phyloP scores from a whole-genome alignment of 2,329 filamentous ascomycete species.

The Cladosporium halotolerans region DNA sequence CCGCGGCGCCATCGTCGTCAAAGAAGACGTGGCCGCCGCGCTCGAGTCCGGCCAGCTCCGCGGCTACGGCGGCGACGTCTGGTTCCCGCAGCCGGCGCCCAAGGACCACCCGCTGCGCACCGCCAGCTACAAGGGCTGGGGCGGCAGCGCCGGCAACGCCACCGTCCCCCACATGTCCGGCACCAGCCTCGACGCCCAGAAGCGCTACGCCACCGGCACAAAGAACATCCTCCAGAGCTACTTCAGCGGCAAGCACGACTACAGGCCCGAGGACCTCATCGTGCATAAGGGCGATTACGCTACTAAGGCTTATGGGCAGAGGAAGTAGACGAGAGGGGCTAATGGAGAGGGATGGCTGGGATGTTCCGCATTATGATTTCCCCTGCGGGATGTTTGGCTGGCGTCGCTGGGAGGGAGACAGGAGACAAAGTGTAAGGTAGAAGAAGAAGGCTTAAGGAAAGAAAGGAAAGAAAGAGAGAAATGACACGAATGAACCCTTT shows the following conservation, averaged over 20 bases:
- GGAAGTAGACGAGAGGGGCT: slow-evolving; percentile 17
- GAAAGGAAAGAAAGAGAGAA: too few species aligned
- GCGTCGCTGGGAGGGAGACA: too few species aligned
- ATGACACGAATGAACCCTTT: neutral
- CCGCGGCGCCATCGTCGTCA: slow-evolving; percentile 97
- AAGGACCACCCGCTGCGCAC: slow-evolving; percentile 87
- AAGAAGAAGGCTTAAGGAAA: neutral
- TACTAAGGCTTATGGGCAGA: slow-evolving; percentile 86
- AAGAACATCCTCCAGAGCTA: slow-evolving; percentile 91
- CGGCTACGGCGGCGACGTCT: slow-evolving; percentile 83
- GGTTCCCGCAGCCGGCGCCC: slow-evolving; percentile 96
- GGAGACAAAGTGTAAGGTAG: neutral
- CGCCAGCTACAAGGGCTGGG: slow-evolving; percentile 81
- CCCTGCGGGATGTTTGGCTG: neutral
- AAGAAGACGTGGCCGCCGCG: slow-evolving; percentile 94
- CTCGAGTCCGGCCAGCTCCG: slow-evolving; percentile 86
- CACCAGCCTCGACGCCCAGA: slow-evolving; percentile 96
- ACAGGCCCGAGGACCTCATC: slow-evolving; percentile 84
- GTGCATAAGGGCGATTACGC: slow-evolving; percentile 86
- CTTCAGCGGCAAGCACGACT: slow-evolving; percentile 80
- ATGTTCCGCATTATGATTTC: neutral
- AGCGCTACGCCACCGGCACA: slow-evolving; percentile 54
- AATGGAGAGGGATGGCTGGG: neutral
- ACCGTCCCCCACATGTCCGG: slow-evolving; percentile 99
- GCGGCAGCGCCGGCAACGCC: slow-evolving; percentile 75